A percentile compares a stretch with the other conserved stretches of the same genome.
Conservation (phyloP, 1,139 yeast species). For the Kodamaea ohmeri region DNA sequence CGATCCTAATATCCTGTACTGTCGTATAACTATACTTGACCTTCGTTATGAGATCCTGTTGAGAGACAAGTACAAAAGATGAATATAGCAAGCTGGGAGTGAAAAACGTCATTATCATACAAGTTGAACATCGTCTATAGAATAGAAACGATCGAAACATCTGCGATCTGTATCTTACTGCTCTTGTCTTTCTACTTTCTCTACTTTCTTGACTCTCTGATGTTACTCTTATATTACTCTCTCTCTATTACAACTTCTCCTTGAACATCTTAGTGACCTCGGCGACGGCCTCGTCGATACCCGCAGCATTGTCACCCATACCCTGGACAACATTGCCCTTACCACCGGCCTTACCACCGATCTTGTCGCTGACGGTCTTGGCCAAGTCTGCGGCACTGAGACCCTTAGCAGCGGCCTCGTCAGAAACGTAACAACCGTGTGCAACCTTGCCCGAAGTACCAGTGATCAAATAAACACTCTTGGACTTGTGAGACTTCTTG, state of each 20-base stretch:
- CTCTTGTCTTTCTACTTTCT: no score
- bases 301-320: conserved; percentile 80
- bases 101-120: no score
- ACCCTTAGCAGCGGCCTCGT: conserved; percentile 68
- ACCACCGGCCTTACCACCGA: conserved; percentile 99
- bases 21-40: no score
- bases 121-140: no score
- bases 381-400: conserved; percentile 77
- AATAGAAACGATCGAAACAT: no score
- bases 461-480: conserved; percentile 79
- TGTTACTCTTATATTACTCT: neutral
- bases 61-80: no score
- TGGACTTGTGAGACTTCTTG: conserved; percentile 73
- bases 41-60: no score
- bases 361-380: conserved; percentile 59
- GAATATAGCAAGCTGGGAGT: no score
- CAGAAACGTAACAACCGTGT: conserved; percentile 88
- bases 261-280: conserved; percentile 60
- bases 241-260: conserved; percentile 47
- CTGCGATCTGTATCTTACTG: no score
- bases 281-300: conserved; percentile 68
- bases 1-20: no score
- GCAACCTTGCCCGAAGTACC: conserved; percentile 81
- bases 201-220: no score
- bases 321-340: conserved; percentile 97